Evolutionary conservation across 352 stramenopile species (phyloP).

Genomic region (Peronospora destructor): DNA sequence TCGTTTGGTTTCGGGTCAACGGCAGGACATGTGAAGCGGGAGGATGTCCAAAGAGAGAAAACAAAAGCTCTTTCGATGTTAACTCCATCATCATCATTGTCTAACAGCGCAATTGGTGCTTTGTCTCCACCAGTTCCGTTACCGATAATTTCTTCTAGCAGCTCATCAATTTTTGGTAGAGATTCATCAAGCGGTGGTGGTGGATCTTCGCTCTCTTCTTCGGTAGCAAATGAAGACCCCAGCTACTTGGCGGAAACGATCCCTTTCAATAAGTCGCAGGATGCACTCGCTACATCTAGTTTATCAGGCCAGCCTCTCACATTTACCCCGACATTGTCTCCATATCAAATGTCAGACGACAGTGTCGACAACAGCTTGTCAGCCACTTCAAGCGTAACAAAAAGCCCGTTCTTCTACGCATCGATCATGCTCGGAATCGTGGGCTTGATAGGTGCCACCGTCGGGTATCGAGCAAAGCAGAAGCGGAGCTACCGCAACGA

Average conservation of each 20-base stretch:
- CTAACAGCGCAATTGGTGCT: not conserved
- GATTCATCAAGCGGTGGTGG: not conserved
- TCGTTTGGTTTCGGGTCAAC: slow-evolving; percentile 1
- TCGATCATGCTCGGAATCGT: slow-evolving; percentile 29
- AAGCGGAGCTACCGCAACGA: slow-evolving; percentile 19
- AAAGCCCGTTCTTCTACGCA: slow-evolving; percentile 42
- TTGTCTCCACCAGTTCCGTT: not conserved
- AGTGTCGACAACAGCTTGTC: slow-evolving; percentile 9
- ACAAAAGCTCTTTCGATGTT: not conserved
- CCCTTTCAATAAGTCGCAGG: not conserved
- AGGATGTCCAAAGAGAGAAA: slow-evolving; percentile 5
- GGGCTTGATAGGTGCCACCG: slow-evolving; percentile 17
- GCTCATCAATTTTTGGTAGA: not conserved
- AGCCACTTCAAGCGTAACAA: slow-evolving; percentile 16
- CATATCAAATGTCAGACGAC: not conserved
- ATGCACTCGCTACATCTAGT: slow-evolving; percentile 1
- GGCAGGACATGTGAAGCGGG: not conserved
- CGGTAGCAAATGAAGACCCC: not conserved
- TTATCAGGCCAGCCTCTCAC: not conserved
- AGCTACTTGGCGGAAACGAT: not conserved
- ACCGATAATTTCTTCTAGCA: not conserved
- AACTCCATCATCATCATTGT: not conserved
- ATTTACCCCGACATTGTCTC: not conserved
- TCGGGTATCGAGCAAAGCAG: slow-evolving; percentile 25
- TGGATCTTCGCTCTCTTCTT: not conserved